Evolutionary conservation across 805 yeast species (phyloP).

Genomic region (Saturnispora quitensis): DNA sequence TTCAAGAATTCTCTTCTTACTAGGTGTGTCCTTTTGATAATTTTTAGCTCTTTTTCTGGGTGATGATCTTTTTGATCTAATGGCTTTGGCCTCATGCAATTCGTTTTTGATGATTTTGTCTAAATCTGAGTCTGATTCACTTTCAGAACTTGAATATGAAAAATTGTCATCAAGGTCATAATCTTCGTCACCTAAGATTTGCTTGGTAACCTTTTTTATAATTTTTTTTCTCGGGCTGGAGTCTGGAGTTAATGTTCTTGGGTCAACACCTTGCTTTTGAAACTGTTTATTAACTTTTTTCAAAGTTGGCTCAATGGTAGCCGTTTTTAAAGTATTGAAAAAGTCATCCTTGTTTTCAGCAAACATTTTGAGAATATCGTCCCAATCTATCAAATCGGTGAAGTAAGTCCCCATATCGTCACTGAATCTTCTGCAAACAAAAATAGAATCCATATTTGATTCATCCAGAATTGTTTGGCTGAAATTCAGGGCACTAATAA

Average conservation of each 20-base stretch:
- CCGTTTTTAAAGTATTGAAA: slow-evolving; percentile 23
- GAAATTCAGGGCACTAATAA: slow-evolving; percentile 33
- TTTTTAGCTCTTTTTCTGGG: neutral
- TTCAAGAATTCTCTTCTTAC: neutral
- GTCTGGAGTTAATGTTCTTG: slow-evolving; percentile 2
- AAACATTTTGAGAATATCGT: slow-evolving; percentile 23
- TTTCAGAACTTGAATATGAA: neutral
- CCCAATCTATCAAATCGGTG: slow-evolving; percentile 33
- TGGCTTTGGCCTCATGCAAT: neutral
- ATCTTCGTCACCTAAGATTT: slow-evolving; percentile 8
- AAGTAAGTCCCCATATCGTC: slow-evolving; percentile 29
- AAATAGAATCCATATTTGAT: slow-evolving; percentile 26
- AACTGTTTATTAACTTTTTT: slow-evolving; percentile 10
- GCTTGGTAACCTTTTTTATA: neutral
- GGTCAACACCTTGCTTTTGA: slow-evolving; percentile 13
- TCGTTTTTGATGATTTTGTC: slow-evolving; percentile 6
- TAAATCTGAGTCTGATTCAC: slow-evolving; percentile 9
- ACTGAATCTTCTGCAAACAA: slow-evolving; percentile 35
- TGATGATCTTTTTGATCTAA: neutral
- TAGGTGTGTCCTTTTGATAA: neutral
- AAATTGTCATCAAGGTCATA: slow-evolving; percentile 14
- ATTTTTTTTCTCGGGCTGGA: neutral
- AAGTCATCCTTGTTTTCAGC: slow-evolving; percentile 25
- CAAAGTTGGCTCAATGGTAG: slow-evolving; percentile 23
- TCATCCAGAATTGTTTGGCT: slow-evolving; percentile 29